Percentiles rank a stretch among this genome's conserved stretches.
These are phyloP conservation scores for Trichophyton equinum DNA, from an alignment of 2,329 filamentous ascomycete species.

Conservation along the genomic window DNA sequence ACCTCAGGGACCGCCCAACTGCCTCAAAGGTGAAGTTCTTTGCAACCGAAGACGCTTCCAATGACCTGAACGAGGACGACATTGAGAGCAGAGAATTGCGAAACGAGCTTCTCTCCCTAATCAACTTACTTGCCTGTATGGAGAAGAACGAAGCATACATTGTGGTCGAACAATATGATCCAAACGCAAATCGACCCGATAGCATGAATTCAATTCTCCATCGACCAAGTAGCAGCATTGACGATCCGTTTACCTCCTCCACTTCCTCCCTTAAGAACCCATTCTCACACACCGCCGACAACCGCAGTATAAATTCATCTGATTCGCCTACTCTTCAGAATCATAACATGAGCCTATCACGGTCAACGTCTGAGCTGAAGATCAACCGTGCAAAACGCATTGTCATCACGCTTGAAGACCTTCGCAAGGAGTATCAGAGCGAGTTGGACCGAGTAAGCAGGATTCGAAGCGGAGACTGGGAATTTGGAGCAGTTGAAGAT, in stretches of 20 bases:
- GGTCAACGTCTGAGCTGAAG: slow-evolving; percentile 8
- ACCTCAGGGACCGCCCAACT: slow-evolving; percentile 23
- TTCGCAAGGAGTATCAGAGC: slow-evolving; percentile 77
- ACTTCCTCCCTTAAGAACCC: background rate
- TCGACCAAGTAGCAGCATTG: background rate
- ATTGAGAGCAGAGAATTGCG: slow-evolving; percentile 42
- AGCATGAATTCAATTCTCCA: slow-evolving; percentile 24
- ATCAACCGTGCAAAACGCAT: slow-evolving; percentile 46
- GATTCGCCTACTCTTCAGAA: background rate
- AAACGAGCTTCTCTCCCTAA: slow-evolving; percentile 73
- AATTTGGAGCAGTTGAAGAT: slow-evolving; percentile 42
- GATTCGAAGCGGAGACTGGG: slow-evolving; percentile 81
- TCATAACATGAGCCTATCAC: background rate
- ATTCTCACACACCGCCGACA: background rate
- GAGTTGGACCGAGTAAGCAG: slow-evolving; percentile 80
- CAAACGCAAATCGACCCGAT: slow-evolving; percentile 20
- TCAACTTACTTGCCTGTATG: slow-evolving; percentile 84
- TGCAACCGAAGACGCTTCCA: slow-evolving; percentile 23
- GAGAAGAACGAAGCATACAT: slow-evolving; percentile 68
- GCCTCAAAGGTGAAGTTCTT: slow-evolving; percentile 21
- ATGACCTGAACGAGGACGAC: slow-evolving; percentile 17
- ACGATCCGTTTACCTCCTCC: background rate
- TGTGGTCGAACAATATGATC: slow-evolving; percentile 35
- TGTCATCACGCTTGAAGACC: slow-evolving; percentile 72
- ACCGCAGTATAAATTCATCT: background rate